phyloP scores from a whole-genome alignment of 495 filamentous ascomycete genomes.

The Xylaria nigripes region DNA sequence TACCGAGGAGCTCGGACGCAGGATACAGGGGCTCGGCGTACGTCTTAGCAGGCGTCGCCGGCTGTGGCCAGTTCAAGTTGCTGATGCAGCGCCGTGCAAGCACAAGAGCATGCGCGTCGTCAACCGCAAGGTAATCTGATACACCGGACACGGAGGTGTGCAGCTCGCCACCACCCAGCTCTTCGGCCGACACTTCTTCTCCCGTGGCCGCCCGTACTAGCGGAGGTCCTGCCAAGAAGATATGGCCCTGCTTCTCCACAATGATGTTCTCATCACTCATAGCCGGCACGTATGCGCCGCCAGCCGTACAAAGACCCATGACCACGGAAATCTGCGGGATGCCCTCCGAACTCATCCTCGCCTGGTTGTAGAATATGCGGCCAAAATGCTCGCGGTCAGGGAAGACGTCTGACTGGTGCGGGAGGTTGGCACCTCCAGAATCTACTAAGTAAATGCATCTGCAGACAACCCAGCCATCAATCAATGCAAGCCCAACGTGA shows the following conservation, averaged over 20 bases:
- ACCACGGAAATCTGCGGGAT: conserved; percentile 94
- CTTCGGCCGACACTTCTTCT: conserved; percentile 86
- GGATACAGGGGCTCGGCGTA: conserved; percentile 72
- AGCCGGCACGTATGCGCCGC: conserved; percentile 90
- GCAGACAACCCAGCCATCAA: not conserved
- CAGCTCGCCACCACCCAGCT: conserved; percentile 85
- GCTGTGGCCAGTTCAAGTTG: conserved; percentile 76
- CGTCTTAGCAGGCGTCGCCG: conserved; percentile 13
- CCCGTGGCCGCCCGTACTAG: conserved; percentile 96
- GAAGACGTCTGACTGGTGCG: conserved; percentile 94
- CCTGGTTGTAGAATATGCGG: conserved; percentile 97
- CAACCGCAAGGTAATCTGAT: conserved; percentile 89
- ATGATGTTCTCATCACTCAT: conserved; percentile 99
- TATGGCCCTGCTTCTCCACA: conserved; percentile 87
- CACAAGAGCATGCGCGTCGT: conserved; percentile 88
- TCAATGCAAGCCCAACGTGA: conserved; percentile 6
- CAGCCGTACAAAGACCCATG: conserved; percentile 96
- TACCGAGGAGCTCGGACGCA: conserved; percentile 71
- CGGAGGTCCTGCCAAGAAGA: conserved; percentile 92
- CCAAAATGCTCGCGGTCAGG: conserved; percentile 94
- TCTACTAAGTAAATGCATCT: conserved; percentile 94
- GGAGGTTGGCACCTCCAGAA: conserved; percentile 91
- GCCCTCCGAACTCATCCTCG: conserved; percentile 73
- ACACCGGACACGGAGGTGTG: conserved; percentile 91
- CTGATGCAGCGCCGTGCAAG: conserved; percentile 74